A percentile compares a stretch with the other conserved stretches of the same genome.
Conservation (phyloP, 495 filamentous ascomycete species). For the Geoglossum glabrum region DNA sequence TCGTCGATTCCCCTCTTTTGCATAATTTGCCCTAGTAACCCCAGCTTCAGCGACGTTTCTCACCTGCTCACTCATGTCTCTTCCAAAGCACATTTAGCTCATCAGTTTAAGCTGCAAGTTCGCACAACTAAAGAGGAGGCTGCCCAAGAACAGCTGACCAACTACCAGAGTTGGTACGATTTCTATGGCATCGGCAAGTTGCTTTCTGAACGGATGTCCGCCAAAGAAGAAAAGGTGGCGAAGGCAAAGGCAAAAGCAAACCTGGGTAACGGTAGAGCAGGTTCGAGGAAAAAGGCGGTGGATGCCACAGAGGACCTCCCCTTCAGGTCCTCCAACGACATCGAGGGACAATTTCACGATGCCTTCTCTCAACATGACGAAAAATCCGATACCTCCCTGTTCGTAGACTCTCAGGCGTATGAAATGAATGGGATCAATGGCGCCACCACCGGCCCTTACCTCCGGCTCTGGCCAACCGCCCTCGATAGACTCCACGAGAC, state of each 20-base stretch:
- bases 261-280: constrained; percentile 4
- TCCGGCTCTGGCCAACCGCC: background rate
- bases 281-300: constrained; percentile 13
- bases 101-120: constrained; percentile 53
- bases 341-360: background rate
- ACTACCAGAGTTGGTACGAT: constrained; percentile 53
- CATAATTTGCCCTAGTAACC: constrained; percentile 57
- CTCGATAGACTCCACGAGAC: background rate
- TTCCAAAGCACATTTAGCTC: constrained; percentile 65
- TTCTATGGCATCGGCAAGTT: constrained; percentile 40
- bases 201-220: constrained; percentile 46
- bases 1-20: constrained; percentile 43
- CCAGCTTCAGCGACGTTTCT: constrained; percentile 67
- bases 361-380: background rate
- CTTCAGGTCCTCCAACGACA: background rate
- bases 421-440: background rate
- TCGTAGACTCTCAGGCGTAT: background rate
- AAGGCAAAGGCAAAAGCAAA: constrained; percentile 42
- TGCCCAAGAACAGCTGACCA: constrained; percentile 28
- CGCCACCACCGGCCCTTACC: background rate
- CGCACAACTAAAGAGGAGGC: constrained; percentile 33
- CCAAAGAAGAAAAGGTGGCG: constrained; percentile 45
- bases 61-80: constrained; percentile 74
- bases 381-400: background rate
- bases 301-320: background rate